Conservation (phyloP, 2,329 filamentous ascomycete genomes). For the Alternaria sp. region DNA sequence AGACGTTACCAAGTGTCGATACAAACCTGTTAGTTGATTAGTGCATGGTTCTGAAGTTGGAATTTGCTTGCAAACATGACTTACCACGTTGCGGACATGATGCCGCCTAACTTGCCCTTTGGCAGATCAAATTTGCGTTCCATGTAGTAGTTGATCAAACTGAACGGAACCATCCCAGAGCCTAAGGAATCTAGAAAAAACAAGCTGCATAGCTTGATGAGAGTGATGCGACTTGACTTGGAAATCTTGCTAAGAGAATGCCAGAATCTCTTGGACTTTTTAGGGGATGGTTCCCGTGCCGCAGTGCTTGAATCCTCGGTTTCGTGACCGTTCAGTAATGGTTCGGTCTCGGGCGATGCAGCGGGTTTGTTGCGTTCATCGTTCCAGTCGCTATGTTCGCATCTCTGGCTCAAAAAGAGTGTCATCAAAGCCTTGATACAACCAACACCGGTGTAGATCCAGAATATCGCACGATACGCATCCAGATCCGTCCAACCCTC, state of each 20-base stretch:
- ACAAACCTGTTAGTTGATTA: constrained; percentile 34
- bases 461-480: constrained; percentile 54
- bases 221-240: constrained; percentile 60
- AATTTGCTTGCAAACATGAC: not conserved
- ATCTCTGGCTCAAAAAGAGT: constrained; percentile 49
- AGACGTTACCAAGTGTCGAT: constrained; percentile 42
- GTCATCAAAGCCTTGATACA: constrained; percentile 50
- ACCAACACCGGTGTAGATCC: constrained; percentile 54
- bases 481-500: constrained; percentile 49
- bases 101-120: constrained; percentile 62
- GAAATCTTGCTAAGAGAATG: constrained; percentile 64
- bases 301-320: not conserved
- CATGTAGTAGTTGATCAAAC: constrained; percentile 62
- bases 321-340: constrained; percentile 28
- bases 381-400: constrained; percentile 42
- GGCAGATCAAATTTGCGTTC: constrained; percentile 65
- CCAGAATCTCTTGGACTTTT: constrained; percentile 24
- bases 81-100: constrained; percentile 59
- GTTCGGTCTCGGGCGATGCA: constrained; percentile 34
- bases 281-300: constrained; percentile 23
- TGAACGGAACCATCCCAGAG: constrained; percentile 69
- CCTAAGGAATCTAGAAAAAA: constrained; percentile 75
- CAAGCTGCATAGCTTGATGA: constrained; percentile 70
- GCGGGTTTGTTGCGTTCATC: constrained; percentile 3
- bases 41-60: not conserved